A percentile compares a stretch with the other conserved stretches of the same genome.
Evolutionary conservation across 495 filamentous ascomycete species (phyloP).

Genomic region (Hyaloscypha finlandica): DNA sequence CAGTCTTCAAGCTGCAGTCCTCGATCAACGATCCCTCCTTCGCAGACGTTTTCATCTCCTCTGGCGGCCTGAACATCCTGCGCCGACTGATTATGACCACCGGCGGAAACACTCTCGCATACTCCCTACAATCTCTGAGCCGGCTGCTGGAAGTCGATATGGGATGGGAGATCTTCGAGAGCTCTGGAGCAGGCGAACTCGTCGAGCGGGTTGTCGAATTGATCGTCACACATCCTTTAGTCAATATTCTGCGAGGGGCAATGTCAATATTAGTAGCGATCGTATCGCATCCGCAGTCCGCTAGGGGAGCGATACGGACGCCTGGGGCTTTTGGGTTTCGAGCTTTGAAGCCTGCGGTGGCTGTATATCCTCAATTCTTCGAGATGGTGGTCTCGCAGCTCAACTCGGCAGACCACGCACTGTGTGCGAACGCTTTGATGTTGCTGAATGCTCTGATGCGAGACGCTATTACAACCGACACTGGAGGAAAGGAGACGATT

Average conservation of each 20-base stretch:
- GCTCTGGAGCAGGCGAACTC: slow-evolving; percentile 48
- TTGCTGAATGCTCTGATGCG: slow-evolving; percentile 94
- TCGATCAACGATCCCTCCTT: slow-evolving; percentile 96
- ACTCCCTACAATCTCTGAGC: slow-evolving; percentile 85
- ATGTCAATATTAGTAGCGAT: slow-evolving; percentile 95
- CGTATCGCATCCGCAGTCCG: slow-evolving; percentile 76
- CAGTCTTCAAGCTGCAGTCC: slow-evolving; percentile 93
- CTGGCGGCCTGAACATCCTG: slow-evolving; percentile 80
- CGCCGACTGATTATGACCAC: slow-evolving; percentile 79
- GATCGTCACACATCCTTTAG: slow-evolving; percentile 92
- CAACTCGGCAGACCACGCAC: slow-evolving; percentile 90
- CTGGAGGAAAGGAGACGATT: slow-evolving; percentile 34
- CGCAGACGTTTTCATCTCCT: slow-evolving; percentile 90
- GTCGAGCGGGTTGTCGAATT: slow-evolving; percentile 83
- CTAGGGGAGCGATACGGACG: slow-evolving; percentile 38
- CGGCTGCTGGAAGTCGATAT: slow-evolving; percentile 92
- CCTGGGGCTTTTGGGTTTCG: slow-evolving; percentile 64
- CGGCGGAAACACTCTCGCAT: slow-evolving; percentile 91
- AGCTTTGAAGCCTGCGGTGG: slow-evolving; percentile 89
- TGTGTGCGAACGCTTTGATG: slow-evolving; percentile 94
- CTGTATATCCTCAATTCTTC: slow-evolving; percentile 87
- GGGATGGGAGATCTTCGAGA: slow-evolving; percentile 84
- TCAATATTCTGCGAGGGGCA: slow-evolving; percentile 94
- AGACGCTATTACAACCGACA: slow-evolving; percentile 78
- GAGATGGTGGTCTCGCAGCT: slow-evolving; percentile 89